Percentiles rank a stretch among this genome's conserved stretches.
Evolutionary conservation across 768 basidiomycete species (phyloP).

Genomic region (Kwoniella pini): DNA sequence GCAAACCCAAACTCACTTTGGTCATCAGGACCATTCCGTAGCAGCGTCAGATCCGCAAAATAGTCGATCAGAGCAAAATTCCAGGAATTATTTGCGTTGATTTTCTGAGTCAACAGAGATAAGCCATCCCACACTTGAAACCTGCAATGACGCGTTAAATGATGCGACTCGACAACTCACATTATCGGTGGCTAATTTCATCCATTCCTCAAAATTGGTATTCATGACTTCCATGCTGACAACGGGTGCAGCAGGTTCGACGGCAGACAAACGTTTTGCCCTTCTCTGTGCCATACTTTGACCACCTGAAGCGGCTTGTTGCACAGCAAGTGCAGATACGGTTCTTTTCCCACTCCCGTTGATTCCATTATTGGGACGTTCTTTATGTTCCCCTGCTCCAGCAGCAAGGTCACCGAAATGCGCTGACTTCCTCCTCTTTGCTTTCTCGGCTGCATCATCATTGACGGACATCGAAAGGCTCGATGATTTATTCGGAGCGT

Average conservation of each 20-base stretch:
- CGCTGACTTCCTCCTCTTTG: slow-evolving; percentile 62
- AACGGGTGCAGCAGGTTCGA: slow-evolving; percentile 37
- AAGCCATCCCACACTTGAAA: not conserved
- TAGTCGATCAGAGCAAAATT: slow-evolving; percentile 97
- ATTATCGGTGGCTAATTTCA: slow-evolving; percentile 99
- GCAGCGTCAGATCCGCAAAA: slow-evolving; percentile 94
- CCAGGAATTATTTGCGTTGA: slow-evolving; percentile 96
- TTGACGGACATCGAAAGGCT: slow-evolving; percentile 57
- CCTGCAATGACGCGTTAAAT: not conserved
- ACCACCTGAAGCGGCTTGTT: slow-evolving; percentile 61
- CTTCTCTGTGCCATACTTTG: slow-evolving; percentile 18
- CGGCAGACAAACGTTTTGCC: slow-evolving; percentile 44
- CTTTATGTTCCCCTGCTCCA: slow-evolving; percentile 10
- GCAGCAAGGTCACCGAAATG: slow-evolving; percentile 40
- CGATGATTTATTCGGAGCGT: slow-evolving; percentile 5
- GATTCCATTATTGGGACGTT: slow-evolving; percentile 34
- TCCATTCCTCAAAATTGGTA: slow-evolving; percentile 97
- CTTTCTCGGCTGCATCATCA: slow-evolving; percentile 85
- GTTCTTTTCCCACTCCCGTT: slow-evolving; percentile 56
- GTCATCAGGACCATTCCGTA: slow-evolving; percentile 89
- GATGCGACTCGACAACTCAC: slow-evolving; percentile 59
- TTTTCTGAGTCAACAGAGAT: slow-evolving; percentile 69
- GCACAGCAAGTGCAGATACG: slow-evolving; percentile 39
- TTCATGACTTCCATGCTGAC: slow-evolving; percentile 75
- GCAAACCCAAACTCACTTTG: slow-evolving; percentile 54